Evolutionary conservation across 2,329 filamentous ascomycete genomes (phyloP).

Genomic region (Graphilbum fragrans): DNA sequence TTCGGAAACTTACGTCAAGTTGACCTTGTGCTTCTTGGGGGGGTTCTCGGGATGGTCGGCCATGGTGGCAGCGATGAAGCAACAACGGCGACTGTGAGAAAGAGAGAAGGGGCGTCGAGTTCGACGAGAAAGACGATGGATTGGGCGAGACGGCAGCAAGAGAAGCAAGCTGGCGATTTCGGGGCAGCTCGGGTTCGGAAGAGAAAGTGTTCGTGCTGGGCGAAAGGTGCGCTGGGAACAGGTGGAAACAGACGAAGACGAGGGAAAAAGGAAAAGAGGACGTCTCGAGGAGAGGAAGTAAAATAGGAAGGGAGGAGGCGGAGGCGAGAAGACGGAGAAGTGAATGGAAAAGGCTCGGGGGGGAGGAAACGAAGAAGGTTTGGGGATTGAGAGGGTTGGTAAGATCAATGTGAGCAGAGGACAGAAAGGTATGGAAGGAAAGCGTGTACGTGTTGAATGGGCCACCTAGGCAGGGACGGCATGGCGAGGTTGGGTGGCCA

Average conservation of each 20-base stretch:
- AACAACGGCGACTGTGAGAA: background rate
- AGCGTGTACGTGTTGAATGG: background rate
- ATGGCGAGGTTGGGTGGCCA: background rate
- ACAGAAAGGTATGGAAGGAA: background rate
- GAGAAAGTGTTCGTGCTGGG: background rate
- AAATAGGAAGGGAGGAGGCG: background rate
- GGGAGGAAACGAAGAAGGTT: constrained; percentile 2
- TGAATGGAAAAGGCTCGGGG: background rate
- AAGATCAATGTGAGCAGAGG: background rate
- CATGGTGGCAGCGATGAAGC: constrained; percentile 40
- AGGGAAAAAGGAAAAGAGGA: background rate
- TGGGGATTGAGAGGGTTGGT: background rate
- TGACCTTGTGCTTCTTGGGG: constrained; percentile 54
- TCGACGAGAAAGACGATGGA: background rate
- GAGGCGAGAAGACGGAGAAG: background rate
- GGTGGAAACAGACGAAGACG: background rate
- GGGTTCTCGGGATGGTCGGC: constrained; percentile 37
- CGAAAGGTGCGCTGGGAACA: background rate
- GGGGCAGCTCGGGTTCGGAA: background rate
- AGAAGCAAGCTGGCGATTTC: background rate
- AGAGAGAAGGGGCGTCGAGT: background rate
- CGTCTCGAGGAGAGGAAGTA: background rate
- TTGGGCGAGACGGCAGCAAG: background rate
- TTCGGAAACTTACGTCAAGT: constrained; percentile 53
- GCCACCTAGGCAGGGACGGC: background rate